Conservation (phyloP, 139 green algal species). For the Pleodorina starrii region DNA sequence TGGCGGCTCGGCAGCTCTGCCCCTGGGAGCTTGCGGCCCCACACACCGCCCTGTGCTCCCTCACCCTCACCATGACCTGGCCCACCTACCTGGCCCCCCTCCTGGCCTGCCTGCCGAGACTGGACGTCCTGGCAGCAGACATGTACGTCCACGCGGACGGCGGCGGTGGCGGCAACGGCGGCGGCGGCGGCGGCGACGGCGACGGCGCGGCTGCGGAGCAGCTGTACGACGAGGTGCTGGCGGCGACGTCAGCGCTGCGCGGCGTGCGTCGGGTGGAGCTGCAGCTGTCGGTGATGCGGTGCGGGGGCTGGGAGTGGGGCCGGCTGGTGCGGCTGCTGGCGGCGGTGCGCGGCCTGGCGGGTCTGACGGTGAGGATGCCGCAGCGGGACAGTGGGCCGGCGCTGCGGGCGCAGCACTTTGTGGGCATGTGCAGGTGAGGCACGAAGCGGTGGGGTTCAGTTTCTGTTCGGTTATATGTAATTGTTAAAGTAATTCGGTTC, state of each 20-base stretch:
- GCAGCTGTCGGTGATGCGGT: slow-evolving; percentile 44
- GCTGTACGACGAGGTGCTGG: slow-evolving; percentile 15
- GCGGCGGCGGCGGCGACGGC: not conserved
- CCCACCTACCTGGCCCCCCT: not conserved
- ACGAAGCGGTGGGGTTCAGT: no score
- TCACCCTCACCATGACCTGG: slow-evolving; percentile 32
- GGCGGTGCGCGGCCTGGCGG: not conserved
- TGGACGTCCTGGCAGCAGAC: not conserved
- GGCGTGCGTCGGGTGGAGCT: not conserved
- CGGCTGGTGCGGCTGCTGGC: slow-evolving; percentile 24
- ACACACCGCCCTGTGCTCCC: slow-evolving; percentile 8
- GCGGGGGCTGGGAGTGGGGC: slow-evolving; percentile 12
- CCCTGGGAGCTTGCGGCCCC: slow-evolving; percentile 1
- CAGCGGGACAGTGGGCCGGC: not conserved
- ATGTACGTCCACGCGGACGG: slow-evolving; percentile 12
- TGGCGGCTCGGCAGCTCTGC: slow-evolving; percentile 19
- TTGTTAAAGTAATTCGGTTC: no score
- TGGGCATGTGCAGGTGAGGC: not conserved
- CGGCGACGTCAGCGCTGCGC: not conserved
- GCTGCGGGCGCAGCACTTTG: slow-evolving; percentile 2
- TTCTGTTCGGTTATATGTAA: no score
- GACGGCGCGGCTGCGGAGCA: not conserved
- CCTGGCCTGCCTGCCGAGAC: slow-evolving; percentile 9
- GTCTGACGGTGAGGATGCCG: slow-evolving; percentile 17
- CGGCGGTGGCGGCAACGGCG: not conserved